Conservation (phyloP, 2,329 filamentous ascomycete species). For the Colletotrichum truncatum region DNA sequence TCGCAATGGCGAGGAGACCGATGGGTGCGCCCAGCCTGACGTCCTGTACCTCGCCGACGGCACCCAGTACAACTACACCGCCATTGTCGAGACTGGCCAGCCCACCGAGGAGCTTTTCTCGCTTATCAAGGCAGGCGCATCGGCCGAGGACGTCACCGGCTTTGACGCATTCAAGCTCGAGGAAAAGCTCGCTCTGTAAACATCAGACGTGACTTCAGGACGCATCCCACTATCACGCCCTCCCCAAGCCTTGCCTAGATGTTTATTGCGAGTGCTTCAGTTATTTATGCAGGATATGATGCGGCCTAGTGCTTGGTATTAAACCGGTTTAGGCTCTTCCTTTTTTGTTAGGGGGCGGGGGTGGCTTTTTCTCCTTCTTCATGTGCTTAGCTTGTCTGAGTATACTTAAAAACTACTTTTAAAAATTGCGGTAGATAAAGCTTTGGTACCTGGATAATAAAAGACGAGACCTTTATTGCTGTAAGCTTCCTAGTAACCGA, state of each 20-base stretch:
- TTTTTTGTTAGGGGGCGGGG: neutral
- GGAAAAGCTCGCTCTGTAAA: constrained; percentile 11
- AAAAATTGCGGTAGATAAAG: neutral
- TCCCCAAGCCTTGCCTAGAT: neutral
- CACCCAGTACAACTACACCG: constrained; percentile 26
- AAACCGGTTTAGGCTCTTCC: neutral
- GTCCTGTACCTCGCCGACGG: constrained; percentile 20
- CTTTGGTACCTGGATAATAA: neutral
- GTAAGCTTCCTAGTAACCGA: neutral
- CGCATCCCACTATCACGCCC: neutral
- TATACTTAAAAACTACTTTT: neutral
- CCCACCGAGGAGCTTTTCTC: constrained; percentile 1
- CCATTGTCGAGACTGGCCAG: constrained; percentile 15
- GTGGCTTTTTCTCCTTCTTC: neutral
- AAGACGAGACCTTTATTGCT: constrained; percentile 4
- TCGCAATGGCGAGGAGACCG: constrained; percentile 2
- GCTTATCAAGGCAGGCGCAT: neutral
- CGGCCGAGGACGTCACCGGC: constrained; percentile 10
- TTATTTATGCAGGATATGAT: neutral
- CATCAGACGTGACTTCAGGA: constrained; percentile 1
- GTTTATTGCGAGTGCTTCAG: neutral
- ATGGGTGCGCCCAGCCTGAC: constrained; percentile 11
- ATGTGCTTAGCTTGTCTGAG: neutral
- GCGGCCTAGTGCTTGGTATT: neutral
- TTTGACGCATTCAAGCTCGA: constrained; percentile 6